A percentile compares a stretch with the other conserved stretches of the same genome.
phyloP scores from a whole-genome alignment of 495 filamentous ascomycete species.

The Daldinia childiae region DNA sequence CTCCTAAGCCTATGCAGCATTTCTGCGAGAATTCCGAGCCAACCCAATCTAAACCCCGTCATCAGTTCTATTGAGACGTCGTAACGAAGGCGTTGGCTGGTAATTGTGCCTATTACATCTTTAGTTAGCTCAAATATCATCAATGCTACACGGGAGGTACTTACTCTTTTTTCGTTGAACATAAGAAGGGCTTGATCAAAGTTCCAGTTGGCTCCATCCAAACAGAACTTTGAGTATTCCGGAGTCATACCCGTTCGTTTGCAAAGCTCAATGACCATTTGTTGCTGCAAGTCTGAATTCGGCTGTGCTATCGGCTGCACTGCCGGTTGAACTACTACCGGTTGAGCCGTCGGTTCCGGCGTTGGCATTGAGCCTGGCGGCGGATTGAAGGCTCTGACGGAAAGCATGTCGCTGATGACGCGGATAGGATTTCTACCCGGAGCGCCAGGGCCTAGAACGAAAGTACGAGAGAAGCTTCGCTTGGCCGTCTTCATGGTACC shows the following conservation, averaged over 20 bases:
- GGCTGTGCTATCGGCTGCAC: slow-evolving; percentile 9
- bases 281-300: slow-evolving; percentile 61
- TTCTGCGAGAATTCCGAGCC: slow-evolving; percentile 3
- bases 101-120: slow-evolving; percentile 43
- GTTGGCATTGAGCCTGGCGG: slow-evolving; percentile 44
- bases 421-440: slow-evolving; percentile 69
- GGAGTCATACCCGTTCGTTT: slow-evolving; percentile 75
- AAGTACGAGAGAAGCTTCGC: slow-evolving; percentile 86
- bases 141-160: neutral
- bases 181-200: slow-evolving; percentile 71
- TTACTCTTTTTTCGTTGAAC: slow-evolving; percentile 67
- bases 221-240: slow-evolving; percentile 75
- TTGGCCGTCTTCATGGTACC: slow-evolving; percentile 59
- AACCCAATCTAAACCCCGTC: neutral
- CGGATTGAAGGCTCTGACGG: slow-evolving; percentile 67
- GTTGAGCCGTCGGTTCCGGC: slow-evolving; percentile 31
- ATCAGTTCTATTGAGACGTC: slow-evolving; percentile 16
- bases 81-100: slow-evolving; percentile 52
- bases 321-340: slow-evolving; percentile 9
- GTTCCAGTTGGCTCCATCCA: slow-evolving; percentile 77
- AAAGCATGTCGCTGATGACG: slow-evolving; percentile 82
- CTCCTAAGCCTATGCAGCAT: slow-evolving; percentile 36
- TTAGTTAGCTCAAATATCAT: neutral
- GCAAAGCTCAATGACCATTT: slow-evolving; percentile 72
- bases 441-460: slow-evolving; percentile 80